These are phyloP conservation scores for Aspergillus conjunctus DNA, from an alignment of 495 filamentous ascomycete genomes.

Conservation along the genomic window DNA sequence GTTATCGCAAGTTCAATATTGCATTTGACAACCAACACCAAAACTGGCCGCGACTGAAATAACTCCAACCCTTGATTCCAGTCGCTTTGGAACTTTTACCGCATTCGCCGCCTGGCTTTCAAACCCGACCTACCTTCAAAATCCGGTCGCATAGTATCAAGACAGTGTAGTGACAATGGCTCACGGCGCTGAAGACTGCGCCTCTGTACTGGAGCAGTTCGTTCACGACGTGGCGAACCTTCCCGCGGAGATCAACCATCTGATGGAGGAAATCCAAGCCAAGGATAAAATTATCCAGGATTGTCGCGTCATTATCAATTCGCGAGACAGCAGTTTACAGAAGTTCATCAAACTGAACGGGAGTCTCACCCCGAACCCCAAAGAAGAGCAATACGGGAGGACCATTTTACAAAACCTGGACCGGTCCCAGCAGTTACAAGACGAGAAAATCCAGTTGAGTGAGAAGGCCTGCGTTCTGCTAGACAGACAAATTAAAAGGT, in stretches of 20 bases:
- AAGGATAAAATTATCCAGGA: constrained; percentile 83
- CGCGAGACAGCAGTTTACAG: constrained; percentile 79
- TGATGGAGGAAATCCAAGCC: constrained; percentile 91
- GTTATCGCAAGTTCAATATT: neutral
- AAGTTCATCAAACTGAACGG: constrained; percentile 88
- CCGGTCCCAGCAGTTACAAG: constrained; percentile 70
- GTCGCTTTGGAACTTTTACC: neutral
- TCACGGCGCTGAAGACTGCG: constrained; percentile 69
- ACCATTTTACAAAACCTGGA: constrained; percentile 72
- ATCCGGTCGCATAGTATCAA: neutral
- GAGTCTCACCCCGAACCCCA: constrained; percentile 77
- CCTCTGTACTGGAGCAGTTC: constrained; percentile 89
- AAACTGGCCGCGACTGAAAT: no score
- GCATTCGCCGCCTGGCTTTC: neutral
- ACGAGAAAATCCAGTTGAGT: constrained; percentile 81
- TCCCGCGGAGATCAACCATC: constrained; percentile 85
- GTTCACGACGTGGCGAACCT: constrained; percentile 88
- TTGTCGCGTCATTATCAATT: constrained; percentile 69
- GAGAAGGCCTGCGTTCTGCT: constrained; percentile 76
- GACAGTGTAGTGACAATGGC: constrained; percentile 30
- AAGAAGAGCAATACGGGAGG: constrained; percentile 74
- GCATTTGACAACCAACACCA: neutral
- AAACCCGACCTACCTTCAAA: neutral
- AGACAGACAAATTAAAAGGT: constrained; percentile 84
- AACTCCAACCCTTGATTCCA: neutral